Base-by-base conservation (phyloP, 2,329 filamentous ascomycete genomes). In the Monosporascus sp. region DNA sequence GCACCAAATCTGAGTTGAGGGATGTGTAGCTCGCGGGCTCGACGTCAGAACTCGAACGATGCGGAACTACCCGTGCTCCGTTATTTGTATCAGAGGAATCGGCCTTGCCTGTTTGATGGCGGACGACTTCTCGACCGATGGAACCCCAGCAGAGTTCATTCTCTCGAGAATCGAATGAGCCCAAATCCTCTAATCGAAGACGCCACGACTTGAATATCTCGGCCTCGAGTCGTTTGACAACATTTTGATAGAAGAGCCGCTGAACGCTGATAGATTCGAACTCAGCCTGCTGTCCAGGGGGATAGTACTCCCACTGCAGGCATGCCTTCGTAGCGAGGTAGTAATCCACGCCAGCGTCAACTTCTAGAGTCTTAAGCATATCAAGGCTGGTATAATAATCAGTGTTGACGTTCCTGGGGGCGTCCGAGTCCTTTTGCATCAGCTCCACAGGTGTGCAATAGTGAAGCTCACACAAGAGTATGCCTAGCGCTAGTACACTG, bases 391-490 rank as follows among this genome's bases (percentile, higher is more conserved):
- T 64, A 55, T 64, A 64, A 52, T 48, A 58, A 56, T 63, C 61
- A 60, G 24, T 46, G 49, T 63, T 64, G 52, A 64, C 47, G 49
- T 62, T 62, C 44, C 61, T 56, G 51, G 53, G 48, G 20, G 43
- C 49, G 41, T 57, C 9, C 25, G 55, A 25, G 50, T 62, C 57
- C 36, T 59, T 60, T 56, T 17, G 27, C 59, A 57, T 52, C 44
- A 54, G 50, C 57, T 62, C 59, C 48, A 64, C 60, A 50, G 61
- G 61, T 60, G 54, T 64, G 51, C 61, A 64, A 54, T 59, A 63
- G 51, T 64, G 61, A 60, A 64, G 59, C 58, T 64, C 61, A 51
- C 61, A 64, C 59, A 64, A 60, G 48, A 64, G 61, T 52, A 64
- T 63, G 31, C 61, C 61, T 54, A 64, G 59, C 41, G 54, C 60